These are phyloP conservation scores for Sequoia sempervirens DNA, from an alignment of 75 land plant species.

Conservation along the genomic window DNA sequence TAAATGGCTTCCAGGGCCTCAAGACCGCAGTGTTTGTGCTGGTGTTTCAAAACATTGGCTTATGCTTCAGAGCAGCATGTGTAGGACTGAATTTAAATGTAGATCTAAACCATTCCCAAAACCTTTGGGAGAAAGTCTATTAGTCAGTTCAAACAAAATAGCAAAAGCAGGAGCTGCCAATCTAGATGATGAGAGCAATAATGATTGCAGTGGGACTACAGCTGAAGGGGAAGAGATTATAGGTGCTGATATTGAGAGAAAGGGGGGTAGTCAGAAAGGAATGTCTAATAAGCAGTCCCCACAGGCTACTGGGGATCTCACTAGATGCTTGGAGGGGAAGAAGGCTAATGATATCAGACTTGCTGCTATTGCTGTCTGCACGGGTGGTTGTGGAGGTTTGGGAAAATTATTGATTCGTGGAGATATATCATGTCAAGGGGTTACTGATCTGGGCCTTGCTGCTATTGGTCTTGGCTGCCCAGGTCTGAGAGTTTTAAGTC, in stretches of 20 bases:
- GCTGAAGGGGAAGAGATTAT: constrained; percentile 1
- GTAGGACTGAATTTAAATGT: constrained; percentile 22
- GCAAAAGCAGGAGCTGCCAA: background rate
- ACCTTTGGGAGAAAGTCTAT: background rate
- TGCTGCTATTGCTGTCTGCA: constrained; percentile 34
- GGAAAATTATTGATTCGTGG: constrained; percentile 34
- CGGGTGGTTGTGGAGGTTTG: constrained; percentile 29
- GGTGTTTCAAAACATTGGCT: constrained; percentile 90
- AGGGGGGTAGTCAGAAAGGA: background rate
- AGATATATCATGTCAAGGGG: background rate
- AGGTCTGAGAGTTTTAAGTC: constrained; percentile 23
- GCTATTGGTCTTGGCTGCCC: constrained; percentile 39
- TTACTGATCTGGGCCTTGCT: constrained; percentile 37
- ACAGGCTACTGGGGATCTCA: constrained; percentile 10
- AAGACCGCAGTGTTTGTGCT: constrained; percentile 64
- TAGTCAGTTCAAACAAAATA: background rate
- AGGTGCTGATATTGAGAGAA: background rate
- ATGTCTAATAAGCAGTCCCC: background rate
- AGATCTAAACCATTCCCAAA: constrained; percentile 6
- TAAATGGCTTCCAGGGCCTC: constrained; percentile 46
- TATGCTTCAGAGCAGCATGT: constrained; percentile 65
- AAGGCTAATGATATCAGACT: constrained; percentile 37
- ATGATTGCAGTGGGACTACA: background rate
- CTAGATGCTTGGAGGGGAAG: constrained; percentile 43
- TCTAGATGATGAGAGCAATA: background rate